A percentile compares a stretch with the other conserved stretches of the same genome.
phyloP scores from a whole-genome alignment of 1,139 yeast species.

The Suhomyces terraborum region DNA sequence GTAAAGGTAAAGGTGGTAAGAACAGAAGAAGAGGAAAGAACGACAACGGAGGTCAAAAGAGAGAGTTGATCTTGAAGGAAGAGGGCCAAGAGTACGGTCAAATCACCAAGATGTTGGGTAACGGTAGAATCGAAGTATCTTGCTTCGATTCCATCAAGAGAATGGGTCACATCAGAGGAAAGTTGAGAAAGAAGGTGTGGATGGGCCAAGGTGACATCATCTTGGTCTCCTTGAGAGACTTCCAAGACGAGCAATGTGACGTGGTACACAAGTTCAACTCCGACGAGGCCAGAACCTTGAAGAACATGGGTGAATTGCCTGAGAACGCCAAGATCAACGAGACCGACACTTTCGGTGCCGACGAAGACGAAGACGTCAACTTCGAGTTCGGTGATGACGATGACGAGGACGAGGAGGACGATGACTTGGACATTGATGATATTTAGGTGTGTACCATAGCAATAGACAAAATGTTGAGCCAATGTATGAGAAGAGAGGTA shows the following conservation, averaged over 20 bases:
- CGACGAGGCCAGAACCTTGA: slow-evolving; percentile 97
- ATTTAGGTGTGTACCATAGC: slow-evolving; percentile 41
- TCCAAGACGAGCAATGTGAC: slow-evolving; percentile 98
- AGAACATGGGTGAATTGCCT: slow-evolving; percentile 95
- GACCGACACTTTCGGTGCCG: slow-evolving; percentile 95
- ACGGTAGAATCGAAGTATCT: slow-evolving; percentile 92
- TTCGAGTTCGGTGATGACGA: slow-evolving; percentile 98
- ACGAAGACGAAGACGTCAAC: slow-evolving; percentile 96
- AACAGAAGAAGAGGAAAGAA: slow-evolving; percentile 99
- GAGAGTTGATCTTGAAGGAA: slow-evolving; percentile 88
- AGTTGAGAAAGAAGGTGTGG: slow-evolving; percentile 99
- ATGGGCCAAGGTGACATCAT: slow-evolving; percentile 98
- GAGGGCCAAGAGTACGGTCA: slow-evolving; percentile 99
- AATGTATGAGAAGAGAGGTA: no score
- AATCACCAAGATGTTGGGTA: slow-evolving; percentile 97
- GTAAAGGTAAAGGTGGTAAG: slow-evolving; percentile 67
- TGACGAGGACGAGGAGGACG: slow-evolving; percentile 69
- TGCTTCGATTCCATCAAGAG: slow-evolving; percentile 95
- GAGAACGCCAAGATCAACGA: slow-evolving; percentile 96
- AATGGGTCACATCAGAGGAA: slow-evolving; percentile 98
- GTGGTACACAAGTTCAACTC: slow-evolving; percentile 96
- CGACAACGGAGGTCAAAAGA: slow-evolving; percentile 86
- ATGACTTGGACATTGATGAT: slow-evolving; percentile 80
- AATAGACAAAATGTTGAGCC: slow-evolving; percentile 1
- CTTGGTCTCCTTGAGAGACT: slow-evolving; percentile 92